Percentiles rank a stretch among this genome's conserved stretches.
phyloP scores from a whole-genome alignment of 768 basidiomycete genomes.

The Cystofilobasidium macerans region DNA sequence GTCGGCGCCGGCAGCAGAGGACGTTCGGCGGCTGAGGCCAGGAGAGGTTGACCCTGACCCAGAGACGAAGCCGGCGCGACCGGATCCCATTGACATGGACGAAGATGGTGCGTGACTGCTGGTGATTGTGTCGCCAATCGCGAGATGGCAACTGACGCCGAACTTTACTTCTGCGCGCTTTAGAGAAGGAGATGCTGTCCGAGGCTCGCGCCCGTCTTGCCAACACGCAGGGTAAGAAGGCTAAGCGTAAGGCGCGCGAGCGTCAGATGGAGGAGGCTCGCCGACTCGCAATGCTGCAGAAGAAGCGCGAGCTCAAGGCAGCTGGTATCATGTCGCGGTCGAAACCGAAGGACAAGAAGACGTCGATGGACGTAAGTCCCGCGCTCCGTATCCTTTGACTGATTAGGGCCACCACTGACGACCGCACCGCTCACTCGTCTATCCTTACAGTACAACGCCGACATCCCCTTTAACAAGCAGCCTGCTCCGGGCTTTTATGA shows the following conservation, averaged over 20 bases:
- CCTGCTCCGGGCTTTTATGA: constrained; percentile 94
- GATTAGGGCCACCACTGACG: not conserved
- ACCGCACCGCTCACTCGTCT: not conserved
- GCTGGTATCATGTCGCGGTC: constrained; percentile 71
- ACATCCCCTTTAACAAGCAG: constrained; percentile 97
- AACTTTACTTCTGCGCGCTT: no score
- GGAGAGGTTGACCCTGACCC: constrained; percentile 99
- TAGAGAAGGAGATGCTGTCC: constrained; percentile 99
- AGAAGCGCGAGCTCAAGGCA: constrained; percentile 93
- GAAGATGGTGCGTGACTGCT: constrained; percentile 63
- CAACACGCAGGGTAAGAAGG: constrained; percentile 98
- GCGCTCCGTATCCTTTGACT: not conserved
- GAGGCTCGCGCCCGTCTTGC: constrained; percentile 95
- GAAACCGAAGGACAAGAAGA: constrained; percentile 70
- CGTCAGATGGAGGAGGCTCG: constrained; percentile 94
- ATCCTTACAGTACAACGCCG: constrained; percentile 73
- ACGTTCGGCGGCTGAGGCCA: constrained; percentile 73
- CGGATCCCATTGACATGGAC: constrained; percentile 99
- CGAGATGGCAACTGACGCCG: not conserved
- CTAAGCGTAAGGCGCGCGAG: constrained; percentile 95
- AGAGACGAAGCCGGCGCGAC: constrained; percentile 93
- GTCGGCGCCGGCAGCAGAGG: constrained; percentile 77
- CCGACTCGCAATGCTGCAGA: constrained; percentile 85
- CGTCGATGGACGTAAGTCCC: constrained; percentile 82
- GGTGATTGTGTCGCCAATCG: not conserved